Base-by-base conservation (phyloP, 768 basidiomycete genomes). In the Tulasnella sp. region DNA sequence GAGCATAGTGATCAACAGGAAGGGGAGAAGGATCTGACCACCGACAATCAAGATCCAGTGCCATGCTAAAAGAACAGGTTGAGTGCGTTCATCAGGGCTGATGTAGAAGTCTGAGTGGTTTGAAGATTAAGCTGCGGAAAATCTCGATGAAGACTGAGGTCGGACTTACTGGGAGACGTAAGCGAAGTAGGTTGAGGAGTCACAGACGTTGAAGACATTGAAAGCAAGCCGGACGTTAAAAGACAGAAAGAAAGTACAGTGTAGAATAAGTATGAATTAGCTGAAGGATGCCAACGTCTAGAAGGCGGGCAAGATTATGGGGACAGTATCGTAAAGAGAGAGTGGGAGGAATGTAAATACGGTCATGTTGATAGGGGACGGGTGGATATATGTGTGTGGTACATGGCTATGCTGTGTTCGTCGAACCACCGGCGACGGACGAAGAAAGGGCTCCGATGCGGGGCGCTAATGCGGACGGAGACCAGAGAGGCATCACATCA, bases 1-100 rank as follows among this genome's bases (percentile, higher is more conserved):
- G 22, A 71, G 62, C 69, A 71, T 71, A 7, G 69, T 71, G 36
- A n/a, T n/a, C 26, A 64, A 32, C 17, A 71, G 39, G 62, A 62
- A 62, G 11, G 70, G 70, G n/a, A 71, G 70, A 62, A 71, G 70
- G 37, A 71, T 62, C 37, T 71, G 70, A 52, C 70, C 70, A 5
- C 70, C 70, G 59, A 64, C 39, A n/a, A 71, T 71, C 35, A 71
- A 42, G 16, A 71, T 62, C 59, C 52, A 62, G 52, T 62, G 63
- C 70, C 70, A 71, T 39, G 59, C 35, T 37, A 47, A 34, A 42
- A 69, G 68, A 36, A 22, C 47, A 12, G 9, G 22, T 32, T 39
- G 26, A 5, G 41, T 69, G n/a, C 68, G 40, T 7, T 69, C 40
- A 47, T 42, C 41, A n/a, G 44, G 32, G 36, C 47, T 19, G 26